Conservation (phyloP, 345 rosid species). For the Gossypium raimondii region DNA sequence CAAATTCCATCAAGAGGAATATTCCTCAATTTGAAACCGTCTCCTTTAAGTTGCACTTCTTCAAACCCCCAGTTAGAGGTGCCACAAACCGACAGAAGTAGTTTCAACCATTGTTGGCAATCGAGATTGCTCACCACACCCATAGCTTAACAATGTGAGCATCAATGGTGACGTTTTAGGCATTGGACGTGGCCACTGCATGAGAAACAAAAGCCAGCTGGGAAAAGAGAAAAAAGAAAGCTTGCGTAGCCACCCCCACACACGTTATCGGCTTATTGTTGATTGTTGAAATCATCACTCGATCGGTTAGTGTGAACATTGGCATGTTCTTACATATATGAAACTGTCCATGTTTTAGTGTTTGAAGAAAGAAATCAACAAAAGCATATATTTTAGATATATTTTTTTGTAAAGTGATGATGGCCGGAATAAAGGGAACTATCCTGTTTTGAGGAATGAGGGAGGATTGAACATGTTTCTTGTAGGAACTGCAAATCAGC, state of each 20-base stretch:
- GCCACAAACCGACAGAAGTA: conserved; percentile 19
- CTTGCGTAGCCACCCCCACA: conserved; percentile 11
- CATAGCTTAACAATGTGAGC: background rate
- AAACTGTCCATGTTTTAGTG: conserved; percentile 4
- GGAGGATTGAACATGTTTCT: conserved; percentile 22
- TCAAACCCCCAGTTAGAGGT: conserved; percentile 15
- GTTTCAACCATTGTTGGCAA: conserved; percentile 19
- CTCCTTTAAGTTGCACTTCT: conserved; percentile 10
- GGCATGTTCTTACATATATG: background rate
- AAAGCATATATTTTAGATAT: background rate
- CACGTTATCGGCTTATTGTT: background rate
- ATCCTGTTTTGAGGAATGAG: background rate
- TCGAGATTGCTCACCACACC: background rate
- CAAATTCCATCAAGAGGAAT: conserved; percentile 27
- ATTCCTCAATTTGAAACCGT: conserved; percentile 38
- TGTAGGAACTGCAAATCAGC: conserved; percentile 16
- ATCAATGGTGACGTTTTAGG: conserved; percentile 18
- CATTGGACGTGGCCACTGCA: conserved; percentile 16
- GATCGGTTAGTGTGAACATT: conserved; percentile 2
- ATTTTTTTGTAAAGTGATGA: background rate
- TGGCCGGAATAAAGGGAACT: conserved; percentile 16
- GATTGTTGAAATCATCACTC: background rate
- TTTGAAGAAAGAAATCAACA: background rate
- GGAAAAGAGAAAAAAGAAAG: conserved; percentile 5
- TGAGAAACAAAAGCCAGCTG: conserved; percentile 8